Evolutionary conservation across 75 land plant species (phyloP), one percentile per base, ranked within the genome.

Genomic region (Picea glauca): DNA sequence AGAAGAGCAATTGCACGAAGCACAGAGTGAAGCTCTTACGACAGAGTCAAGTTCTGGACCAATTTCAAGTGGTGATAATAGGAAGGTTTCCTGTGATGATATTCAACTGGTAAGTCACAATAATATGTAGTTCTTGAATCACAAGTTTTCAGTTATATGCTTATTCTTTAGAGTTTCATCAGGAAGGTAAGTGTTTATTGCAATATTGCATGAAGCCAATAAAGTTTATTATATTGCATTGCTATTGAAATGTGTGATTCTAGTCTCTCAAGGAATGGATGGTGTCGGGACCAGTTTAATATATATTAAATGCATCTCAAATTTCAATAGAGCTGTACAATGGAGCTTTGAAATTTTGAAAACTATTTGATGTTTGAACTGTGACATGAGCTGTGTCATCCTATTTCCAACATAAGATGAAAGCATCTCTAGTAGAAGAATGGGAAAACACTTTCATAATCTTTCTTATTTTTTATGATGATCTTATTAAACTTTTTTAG

Each of bases 31-130:
- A 46, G 80, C 84, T 81, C 80, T 84, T 58, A 60, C 70, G 5
- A 76, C 81, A 58, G 86, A 88, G 56, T 83, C 93, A 23, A 79
- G 80, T 78, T 82, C 89, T 30, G 54, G 81, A 82, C 83, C 87
- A 23, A 78, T 72, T 66, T 78, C 93, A 66, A 92, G 82, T 81
- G 90, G 83, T 81, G 92, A 96, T 62, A 79, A 81, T 46, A 84
- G 86, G 83, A 96, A 90, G 79, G 93, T 96, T 61, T 96, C 96
- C 65, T 93, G 88, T 58, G 90, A 93, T 83, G 96, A 96, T 78
- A 93, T 96, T 77, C 96, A 93, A 85, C 92, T 96, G 78, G 98
- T 95, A 82, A 79, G 89, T 58, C 58, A 35, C 58, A 50, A 13
- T 35, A 15, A 18, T 38, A 31, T 54, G 32, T 40, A 50, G 56